Conservation (phyloP, 495 filamentous ascomycete species). For the Lasiosphaeriaceae sp. region DNA sequence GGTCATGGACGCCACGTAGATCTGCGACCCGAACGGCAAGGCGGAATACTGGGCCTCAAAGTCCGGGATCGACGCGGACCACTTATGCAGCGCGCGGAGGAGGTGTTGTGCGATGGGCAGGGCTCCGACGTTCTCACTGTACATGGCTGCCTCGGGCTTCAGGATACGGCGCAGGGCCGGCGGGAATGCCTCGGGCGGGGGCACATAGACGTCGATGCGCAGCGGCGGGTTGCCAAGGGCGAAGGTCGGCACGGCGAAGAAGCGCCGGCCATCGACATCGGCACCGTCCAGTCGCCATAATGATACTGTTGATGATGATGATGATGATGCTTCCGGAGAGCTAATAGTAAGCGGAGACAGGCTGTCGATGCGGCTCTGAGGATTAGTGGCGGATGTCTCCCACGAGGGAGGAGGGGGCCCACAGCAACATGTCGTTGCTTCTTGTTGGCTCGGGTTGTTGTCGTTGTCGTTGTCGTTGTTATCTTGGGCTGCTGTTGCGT, state of each 20-base stretch:
- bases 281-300: conserved; percentile 3
- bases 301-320: conserved; percentile 36
- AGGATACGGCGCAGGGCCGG: conserved; percentile 23
- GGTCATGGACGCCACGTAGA: conserved; percentile 30
- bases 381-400: conserved; percentile 31
- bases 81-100: conserved; percentile 28
- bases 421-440: not conserved
- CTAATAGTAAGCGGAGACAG: conserved; percentile 34
- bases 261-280: conserved; percentile 4
- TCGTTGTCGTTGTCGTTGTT: no score
- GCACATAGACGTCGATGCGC: conserved; percentile 40
- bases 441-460: no score
- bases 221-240: conserved; percentile 29
- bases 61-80: conserved; percentile 15
- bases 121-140: conserved; percentile 16
- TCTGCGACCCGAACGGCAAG: conserved; percentile 37
- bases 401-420: conserved; percentile 1
- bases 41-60: conserved; percentile 29
- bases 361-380: conserved; percentile 36
- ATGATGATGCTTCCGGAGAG: no score
- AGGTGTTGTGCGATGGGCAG: conserved; percentile 32
- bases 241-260: conserved; percentile 4
- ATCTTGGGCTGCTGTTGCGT: not conserved
- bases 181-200: conserved; percentile 29
- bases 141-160: conserved; percentile 28